These are phyloP conservation scores for Sporothrix luriei DNA, from an alignment of 2,329 filamentous ascomycete genomes.

Conservation along the genomic window DNA sequence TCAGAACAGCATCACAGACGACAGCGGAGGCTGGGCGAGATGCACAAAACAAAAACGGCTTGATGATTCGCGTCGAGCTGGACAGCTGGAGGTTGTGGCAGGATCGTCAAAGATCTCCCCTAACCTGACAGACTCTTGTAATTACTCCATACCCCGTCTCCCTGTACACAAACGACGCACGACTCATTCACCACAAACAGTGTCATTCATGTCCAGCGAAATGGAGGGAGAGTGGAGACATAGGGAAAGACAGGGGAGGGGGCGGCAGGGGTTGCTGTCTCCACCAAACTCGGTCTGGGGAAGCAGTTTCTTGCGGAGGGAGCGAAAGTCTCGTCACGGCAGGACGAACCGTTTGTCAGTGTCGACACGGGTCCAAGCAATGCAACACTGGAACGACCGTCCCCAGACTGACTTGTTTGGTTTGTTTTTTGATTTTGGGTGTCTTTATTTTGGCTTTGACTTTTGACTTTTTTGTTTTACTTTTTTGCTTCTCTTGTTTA, in stretches of 20 bases:
- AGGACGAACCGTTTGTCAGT: not conserved
- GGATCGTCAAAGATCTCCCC: slow-evolving; percentile 13
- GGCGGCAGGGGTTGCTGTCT: not conserved
- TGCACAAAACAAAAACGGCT: not conserved
- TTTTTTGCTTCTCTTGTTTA: not conserved
- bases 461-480: not conserved
- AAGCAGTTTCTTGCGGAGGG: not conserved
- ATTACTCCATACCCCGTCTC: not conserved
- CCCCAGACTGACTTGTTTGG: not conserved
- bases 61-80: not conserved
- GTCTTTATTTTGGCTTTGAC: not conserved
- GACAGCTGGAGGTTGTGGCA: not conserved
- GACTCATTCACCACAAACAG: not conserved
- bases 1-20: not conserved
- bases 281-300: slow-evolving; percentile 20
- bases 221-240: slow-evolving; percentile 2
- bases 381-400: not conserved
- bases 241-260: not conserved
- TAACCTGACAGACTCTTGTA: not conserved
- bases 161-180: not conserved
- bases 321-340: not conserved
- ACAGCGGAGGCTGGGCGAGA: not conserved
- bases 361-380: not conserved
- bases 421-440: too few species aligned
- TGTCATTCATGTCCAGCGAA: not conserved